Evolutionary conservation across 169 alveolate species (phyloP).

Genomic region (Cryptosporidium ubiquitum): DNA sequence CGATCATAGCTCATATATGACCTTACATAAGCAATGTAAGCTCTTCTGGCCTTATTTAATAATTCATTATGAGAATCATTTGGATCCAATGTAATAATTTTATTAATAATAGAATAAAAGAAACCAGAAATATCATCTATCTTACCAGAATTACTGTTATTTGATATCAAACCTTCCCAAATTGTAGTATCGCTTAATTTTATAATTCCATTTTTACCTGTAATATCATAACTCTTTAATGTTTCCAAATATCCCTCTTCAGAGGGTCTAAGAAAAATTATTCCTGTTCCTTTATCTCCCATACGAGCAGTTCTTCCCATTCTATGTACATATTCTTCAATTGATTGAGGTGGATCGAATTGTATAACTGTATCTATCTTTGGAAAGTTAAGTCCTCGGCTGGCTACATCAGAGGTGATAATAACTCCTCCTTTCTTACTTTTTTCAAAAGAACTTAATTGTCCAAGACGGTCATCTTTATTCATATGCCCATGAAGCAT

Average conservation of each 20-base stretch:
- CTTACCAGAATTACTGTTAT: slow-evolving; percentile 21
- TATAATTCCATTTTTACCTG: slow-evolving; percentile 1
- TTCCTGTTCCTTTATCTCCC: slow-evolving; percentile 88
- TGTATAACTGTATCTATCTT: slow-evolving; percentile 91
- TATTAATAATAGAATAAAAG: slow-evolving; percentile 57
- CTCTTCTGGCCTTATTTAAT: slow-evolving; percentile 71
- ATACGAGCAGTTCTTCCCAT: slow-evolving; percentile 96
- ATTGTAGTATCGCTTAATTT: slow-evolving; percentile 59
- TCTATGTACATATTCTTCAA: slow-evolving; percentile 94
- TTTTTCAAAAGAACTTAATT: slow-evolving; percentile 57
- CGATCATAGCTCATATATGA: slow-evolving; percentile 69
- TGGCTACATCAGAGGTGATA: slow-evolving; percentile 94
- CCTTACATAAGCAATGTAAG: slow-evolving; percentile 60
- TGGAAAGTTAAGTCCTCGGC: slow-evolving; percentile 93
- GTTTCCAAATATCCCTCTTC: slow-evolving; percentile 73
- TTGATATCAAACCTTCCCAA: slow-evolving; percentile 62
- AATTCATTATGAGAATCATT: slow-evolving; percentile 38
- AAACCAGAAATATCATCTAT: slow-evolving; percentile 71
- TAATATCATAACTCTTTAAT: slow-evolving; percentile 28
- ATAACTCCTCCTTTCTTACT: slow-evolving; percentile 77
- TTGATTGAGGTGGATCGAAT: slow-evolving; percentile 92
- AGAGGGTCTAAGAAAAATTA: slow-evolving; percentile 80
- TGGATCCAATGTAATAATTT: slow-evolving; percentile 55
- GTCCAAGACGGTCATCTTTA: slow-evolving; percentile 63
- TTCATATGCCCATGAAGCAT: slow-evolving; percentile 68